Conservation (phyloP, 208 protist genomes). For the Trypanosoma cruzi region DNA sequence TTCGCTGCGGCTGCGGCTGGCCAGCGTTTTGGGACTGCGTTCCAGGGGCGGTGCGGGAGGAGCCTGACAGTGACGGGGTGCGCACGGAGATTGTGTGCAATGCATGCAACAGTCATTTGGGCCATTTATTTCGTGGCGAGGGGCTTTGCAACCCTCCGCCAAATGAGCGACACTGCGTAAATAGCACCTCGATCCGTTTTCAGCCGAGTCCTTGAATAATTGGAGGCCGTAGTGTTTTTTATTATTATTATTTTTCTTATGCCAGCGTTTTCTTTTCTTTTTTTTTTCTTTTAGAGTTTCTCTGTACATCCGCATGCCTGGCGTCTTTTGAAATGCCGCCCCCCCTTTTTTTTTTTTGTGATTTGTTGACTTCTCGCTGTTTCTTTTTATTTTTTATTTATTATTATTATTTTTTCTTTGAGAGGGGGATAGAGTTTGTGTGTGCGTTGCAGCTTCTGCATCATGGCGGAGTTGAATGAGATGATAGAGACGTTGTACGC, state of each 20-base stretch:
- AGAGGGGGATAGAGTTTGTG: too few relatives aligned
- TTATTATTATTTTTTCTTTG: slow-evolving; percentile 20
- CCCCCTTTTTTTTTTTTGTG: too few relatives aligned
- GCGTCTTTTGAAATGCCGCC: too few relatives aligned
- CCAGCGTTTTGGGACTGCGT: slow-evolving; percentile 89
- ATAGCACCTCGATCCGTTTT: slow-evolving; percentile 74
- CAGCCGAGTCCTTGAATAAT: slow-evolving; percentile 21
- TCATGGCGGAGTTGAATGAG: slow-evolving; percentile 50
- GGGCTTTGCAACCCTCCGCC: slow-evolving; percentile 83
- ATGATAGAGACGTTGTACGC: slow-evolving; percentile 79
- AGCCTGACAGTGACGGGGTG: slow-evolving; percentile 70
- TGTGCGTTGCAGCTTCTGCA: neutral
- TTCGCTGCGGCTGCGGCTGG: slow-evolving; percentile 89
- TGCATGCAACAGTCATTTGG: slow-evolving; percentile 92
- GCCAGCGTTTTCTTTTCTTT: neutral
- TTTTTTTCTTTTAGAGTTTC: neutral
- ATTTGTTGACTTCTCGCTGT: too few relatives aligned
- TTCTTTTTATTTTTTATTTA: slow-evolving; percentile 9
- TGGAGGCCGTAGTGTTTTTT: neutral
- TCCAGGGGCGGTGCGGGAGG: slow-evolving; percentile 68
- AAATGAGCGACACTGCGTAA: slow-evolving; percentile 94
- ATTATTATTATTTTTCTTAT: neutral
- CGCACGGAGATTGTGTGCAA: slow-evolving; percentile 93
- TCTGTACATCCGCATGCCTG: too few relatives aligned
- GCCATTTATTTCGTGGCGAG: slow-evolving; percentile 93